Base-by-base conservation (phyloP, 2,329 filamentous ascomycete species). In the Colletotrichum sp. region DNA sequence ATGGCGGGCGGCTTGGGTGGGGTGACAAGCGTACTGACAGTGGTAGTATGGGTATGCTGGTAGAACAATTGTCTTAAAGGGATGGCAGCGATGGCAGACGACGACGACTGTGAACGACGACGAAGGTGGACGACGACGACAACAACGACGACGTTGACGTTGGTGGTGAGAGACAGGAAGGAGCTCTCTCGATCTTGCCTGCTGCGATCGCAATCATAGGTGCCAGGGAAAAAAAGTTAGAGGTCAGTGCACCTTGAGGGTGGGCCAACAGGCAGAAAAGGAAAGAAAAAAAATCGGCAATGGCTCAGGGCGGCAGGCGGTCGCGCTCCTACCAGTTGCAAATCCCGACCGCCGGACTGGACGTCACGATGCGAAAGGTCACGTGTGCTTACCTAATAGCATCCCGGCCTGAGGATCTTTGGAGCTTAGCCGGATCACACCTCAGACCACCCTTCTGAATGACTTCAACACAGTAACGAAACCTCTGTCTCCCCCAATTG, bases 1-100 rank as follows among this genome's bases (percentile, higher is more conserved):
- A 94, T 95, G 21, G 14, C 28, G 56, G 48, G 63, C 43, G 30
- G 18, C 34, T 58, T 55, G 32, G 28, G 7, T n/a, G 18, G 8
- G 30, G 59, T 7, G 18, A 30, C 55, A 4, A 55, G 10, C 7
- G n/a, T 28, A 12, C 18, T 10, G 56, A 30, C 38, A 56, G 12
- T 24, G 7, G 32, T 8, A 18, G 9, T 38, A 21, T 21, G 14
- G 12, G 18, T 16, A 32, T 5, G 4, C n/a, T 34, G n/a, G 43
- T 7, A 26, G 26, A 14, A 26, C 32, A 24, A 26, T n/a, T 26
- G n/a, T 63, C 34, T 7, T 9, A 62, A 21, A 34, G 7, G 16
- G 18, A 34, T 14, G n/a, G 16, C 7, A 4, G 18, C 13, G 30
- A 32, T 6, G 24, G 5, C 5, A 18, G 30, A 14, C 58, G 18